Evolutionary conservation across 352 stramenopile genomes (phyloP).

Genomic region (Phytophthora ohioensis): DNA sequence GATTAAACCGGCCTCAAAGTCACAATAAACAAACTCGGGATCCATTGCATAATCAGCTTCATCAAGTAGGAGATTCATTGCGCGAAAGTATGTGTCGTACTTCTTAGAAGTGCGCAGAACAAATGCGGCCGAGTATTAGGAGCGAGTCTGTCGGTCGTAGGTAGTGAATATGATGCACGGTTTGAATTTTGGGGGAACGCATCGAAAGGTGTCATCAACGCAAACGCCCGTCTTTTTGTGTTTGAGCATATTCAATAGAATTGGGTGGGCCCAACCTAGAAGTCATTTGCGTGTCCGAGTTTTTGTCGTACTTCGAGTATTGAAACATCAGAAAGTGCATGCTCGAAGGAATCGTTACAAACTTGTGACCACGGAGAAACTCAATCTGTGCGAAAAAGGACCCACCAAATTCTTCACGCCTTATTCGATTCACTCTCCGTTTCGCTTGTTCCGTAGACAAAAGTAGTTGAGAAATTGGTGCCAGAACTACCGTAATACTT

Average conservation of each 20-base stretch:
- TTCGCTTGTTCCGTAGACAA: neutral
- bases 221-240: conserved; percentile 13
- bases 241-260: conserved; percentile 16
- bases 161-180: conserved; percentile 11
- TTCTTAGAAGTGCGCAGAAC: conserved; percentile 5
- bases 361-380: conserved; percentile 10
- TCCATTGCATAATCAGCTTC: neutral
- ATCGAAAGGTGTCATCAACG: conserved; percentile 6
- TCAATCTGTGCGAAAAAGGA: conserved; percentile 5
- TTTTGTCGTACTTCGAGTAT: conserved; percentile 11
- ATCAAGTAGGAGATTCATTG: neutral
- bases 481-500: conserved; percentile 4
- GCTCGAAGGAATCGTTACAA: neutral
- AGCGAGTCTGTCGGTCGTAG: neutral
- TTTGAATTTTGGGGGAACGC: conserved; percentile 1
- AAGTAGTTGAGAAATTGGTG: neutral
- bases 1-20: conserved; percentile 13
- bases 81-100: conserved; percentile 3
- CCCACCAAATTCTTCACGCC: conserved; percentile 1
- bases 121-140: neutral
- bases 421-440: neutral
- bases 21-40: conserved; percentile 13
- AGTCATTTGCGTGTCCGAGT: neutral
- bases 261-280: conserved; percentile 6
- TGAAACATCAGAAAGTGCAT: conserved; percentile 3